Evolutionary conservation across 257 asterid species (phyloP), one percentile per base, ranked within the genome.

Genomic region (Lycium ferocissimum): DNA sequence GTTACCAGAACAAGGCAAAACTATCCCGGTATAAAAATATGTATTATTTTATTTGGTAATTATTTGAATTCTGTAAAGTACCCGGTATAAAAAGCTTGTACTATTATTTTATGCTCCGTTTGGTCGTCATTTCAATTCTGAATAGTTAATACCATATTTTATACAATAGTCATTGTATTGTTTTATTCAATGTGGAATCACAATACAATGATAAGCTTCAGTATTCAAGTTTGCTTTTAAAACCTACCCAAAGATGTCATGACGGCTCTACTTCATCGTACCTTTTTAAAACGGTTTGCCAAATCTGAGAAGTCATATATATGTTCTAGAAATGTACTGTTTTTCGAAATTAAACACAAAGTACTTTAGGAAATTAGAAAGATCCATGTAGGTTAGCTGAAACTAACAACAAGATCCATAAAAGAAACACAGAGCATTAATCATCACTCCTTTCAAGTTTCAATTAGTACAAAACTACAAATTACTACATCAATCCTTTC

Each of bases 1-100:
- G 40, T 73, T 43, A 71, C 37, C 80, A 20, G 80, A 45, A 73
- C 80, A n/a, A 47, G 80, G 80, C 59, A 73, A 73, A 10, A 5
- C 20, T 73, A n/a, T 73, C 40, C 38, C 9, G 18, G 40, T 73
- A 45, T 47, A 51, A 45, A 45, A 45, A 45, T 11, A 17, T 71
- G 18, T 45, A 73, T 47, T 73, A 18, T 45, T 73, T 73, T 10
- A 11, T 47, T 10, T 47, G 80, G 59, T 73, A 11, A n/a, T 20
- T 47, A 71, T 71, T 43, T 71, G 17, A 9, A 9, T 40, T 71
- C 53, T 40, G 56, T 71, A 71, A 40, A 43, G 37, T 33, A 14
- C 45, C 9, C 5, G 26, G 54, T 70, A 9, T 45, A 17, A 63
- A 26, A 26, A 22, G 6, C 40, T 63, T 70, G 17, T 71, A 26